Evolutionary conservation across 768 basidiomycete species (phyloP).

Genomic region (Tylopilus plumbeoviolaceoides): DNA sequence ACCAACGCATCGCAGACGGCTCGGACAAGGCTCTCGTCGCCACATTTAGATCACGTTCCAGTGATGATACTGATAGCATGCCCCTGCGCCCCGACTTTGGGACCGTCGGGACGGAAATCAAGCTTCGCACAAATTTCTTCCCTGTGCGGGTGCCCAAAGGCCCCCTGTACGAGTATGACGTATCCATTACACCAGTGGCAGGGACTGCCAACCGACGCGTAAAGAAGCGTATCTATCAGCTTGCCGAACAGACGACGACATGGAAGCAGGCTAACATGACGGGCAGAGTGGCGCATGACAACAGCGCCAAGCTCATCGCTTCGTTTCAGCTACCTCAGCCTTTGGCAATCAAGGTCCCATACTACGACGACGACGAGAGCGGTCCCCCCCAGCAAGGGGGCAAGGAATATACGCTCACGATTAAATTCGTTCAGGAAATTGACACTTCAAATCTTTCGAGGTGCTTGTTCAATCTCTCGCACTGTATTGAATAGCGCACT

Average conservation of each 20-base stretch:
- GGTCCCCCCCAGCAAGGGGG: slow-evolving; percentile 28
- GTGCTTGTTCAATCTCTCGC: slow-evolving; percentile 26
- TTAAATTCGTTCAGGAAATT: slow-evolving; percentile 41
- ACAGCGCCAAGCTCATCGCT: slow-evolving; percentile 43
- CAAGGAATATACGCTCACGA: slow-evolving; percentile 42
- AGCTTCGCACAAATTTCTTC: slow-evolving; percentile 52
- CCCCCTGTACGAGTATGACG: slow-evolving; percentile 46
- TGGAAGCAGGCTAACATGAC: slow-evolving; percentile 41
- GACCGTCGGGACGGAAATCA: slow-evolving; percentile 38
- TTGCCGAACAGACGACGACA: slow-evolving; percentile 41
- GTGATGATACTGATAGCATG: slow-evolving; percentile 27
- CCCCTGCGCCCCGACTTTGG: slow-evolving; percentile 50
- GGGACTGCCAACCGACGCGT: slow-evolving; percentile 36
- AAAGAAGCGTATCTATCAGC: slow-evolving; percentile 43
- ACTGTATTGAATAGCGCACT: neutral
- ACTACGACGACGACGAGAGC: slow-evolving; percentile 44
- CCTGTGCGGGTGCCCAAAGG: slow-evolving; percentile 44
- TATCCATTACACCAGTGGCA: slow-evolving; percentile 36
- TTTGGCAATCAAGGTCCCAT: slow-evolving; percentile 35
- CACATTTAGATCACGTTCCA: slow-evolving; percentile 25
- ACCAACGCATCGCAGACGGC: slow-evolving; percentile 45
- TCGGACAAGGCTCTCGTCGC: slow-evolving; percentile 44
- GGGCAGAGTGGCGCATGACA: slow-evolving; percentile 45
- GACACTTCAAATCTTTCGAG: slow-evolving; percentile 39
- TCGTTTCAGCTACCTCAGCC: slow-evolving; percentile 39